Evolutionary conservation across 1,284 basidiomycete species (phyloP), one percentile per base, ranked within the genome.

Genomic region (Cryptococcus maquisensis): DNA sequence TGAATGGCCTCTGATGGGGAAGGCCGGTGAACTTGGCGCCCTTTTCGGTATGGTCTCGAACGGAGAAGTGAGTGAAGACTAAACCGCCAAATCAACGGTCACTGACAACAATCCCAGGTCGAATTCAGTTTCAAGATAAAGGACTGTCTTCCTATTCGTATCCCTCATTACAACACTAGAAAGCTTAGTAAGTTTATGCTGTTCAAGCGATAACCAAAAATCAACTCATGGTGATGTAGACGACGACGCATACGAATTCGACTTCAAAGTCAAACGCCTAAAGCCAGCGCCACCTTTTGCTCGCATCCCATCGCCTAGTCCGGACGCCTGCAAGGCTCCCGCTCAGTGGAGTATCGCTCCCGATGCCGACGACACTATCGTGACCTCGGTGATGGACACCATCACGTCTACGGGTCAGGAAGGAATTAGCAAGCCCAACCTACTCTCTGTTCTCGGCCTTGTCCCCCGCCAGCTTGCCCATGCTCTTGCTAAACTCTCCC

Each of bases 31-130:
- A 40, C 49, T 72, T n/a, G 70, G 69, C 8, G 55, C 58, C 2
- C 52, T 73, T 51, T 62, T 72, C 63, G 52, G 61, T 21, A 58
- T 73, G 62, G 66, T 68, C 2, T 74, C 73, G 12, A 65, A 69
- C 38, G 51, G 64, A 50, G 57, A 67, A 51, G 66, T 66, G 43
- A 51, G 60, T 59, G 20, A 35, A 37, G 15, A 39, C 5, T 13
- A 8, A 3, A 20, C 20, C 6, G 16, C 15, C 9, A 28, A 12
- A n/a, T 24, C 15, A 51, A 42, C 42, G 42, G 15, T 26, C 32
- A 18, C 26, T 38, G n/a, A 26, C 28, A n/a, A 39, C 4, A 3
- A 15, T n/a, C 21, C n/a, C 24, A 67, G 63, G 64, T 66, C 42
- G 66, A 70, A 10, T 63, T 74, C 40, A 62, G 64, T 12, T 62